Percentiles rank a stretch among this genome's conserved stretches.
Conservation (phyloP, 495 filamentous ascomycete genomes). For the Penicillium odoratum region DNA sequence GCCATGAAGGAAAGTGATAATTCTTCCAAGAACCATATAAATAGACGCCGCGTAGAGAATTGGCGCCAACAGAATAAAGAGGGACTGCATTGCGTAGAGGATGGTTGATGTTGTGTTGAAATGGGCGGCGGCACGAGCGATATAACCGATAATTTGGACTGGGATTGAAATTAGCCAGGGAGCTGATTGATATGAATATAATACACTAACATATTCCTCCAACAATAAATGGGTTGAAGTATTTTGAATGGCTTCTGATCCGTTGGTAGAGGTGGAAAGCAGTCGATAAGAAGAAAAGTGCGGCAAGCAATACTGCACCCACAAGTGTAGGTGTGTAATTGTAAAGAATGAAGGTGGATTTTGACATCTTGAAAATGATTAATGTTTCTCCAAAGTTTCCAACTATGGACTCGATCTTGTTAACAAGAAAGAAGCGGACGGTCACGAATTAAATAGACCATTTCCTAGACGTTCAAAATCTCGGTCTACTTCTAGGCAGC, state of each 20-base stretch:
- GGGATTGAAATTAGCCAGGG: too few relatives aligned
- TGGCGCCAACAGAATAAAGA: background rate
- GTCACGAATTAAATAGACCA: too few relatives aligned
- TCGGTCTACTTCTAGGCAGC: too few relatives aligned
- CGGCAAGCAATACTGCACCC: slow-evolving; percentile 7
- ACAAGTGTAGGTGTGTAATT: slow-evolving; percentile 12
- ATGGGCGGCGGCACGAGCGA: background rate
- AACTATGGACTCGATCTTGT: too few relatives aligned
- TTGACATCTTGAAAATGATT: background rate
- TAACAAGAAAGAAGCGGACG: too few relatives aligned
- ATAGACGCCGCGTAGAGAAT: background rate
- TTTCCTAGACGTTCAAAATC: too few relatives aligned
- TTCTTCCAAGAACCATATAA: background rate
- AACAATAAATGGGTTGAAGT: slow-evolving; percentile 58
- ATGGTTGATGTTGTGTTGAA: background rate
- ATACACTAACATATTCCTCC: slow-evolving; percentile 50
- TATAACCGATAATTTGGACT: background rate
- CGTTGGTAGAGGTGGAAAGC: slow-evolving; percentile 25
- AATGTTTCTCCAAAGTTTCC: too few relatives aligned
- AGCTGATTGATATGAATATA: too few relatives aligned
- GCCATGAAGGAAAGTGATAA: background rate
- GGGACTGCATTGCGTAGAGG: background rate
- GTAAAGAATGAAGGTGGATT: slow-evolving; percentile 2
- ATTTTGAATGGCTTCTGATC: slow-evolving; percentile 53
- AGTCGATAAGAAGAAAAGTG: slow-evolving; percentile 24